A percentile compares a stretch with the other conserved stretches of the same genome.
These are phyloP conservation scores for Taiozyma onychis DNA, from an alignment of 1,139 yeast species.

Conservation along the genomic window DNA sequence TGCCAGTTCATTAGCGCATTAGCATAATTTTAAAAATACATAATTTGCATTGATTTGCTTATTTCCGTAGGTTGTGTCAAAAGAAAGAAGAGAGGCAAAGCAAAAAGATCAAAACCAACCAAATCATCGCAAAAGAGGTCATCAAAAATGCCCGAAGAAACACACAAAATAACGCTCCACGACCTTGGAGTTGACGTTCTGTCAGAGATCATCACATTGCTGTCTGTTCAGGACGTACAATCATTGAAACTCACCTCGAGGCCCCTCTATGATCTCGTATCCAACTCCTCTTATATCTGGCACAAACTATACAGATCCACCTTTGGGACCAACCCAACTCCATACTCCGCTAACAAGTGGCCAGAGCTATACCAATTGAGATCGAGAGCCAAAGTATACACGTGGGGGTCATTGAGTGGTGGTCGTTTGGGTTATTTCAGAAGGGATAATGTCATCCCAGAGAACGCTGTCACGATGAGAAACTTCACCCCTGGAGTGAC, in stretches of 20 bases:
- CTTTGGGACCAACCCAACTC: constrained; percentile 37
- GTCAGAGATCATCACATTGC: constrained; percentile 30
- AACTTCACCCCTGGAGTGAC: constrained; percentile 32
- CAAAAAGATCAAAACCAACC: neutral
- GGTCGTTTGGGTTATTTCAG: constrained; percentile 51
- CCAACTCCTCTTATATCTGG: constrained; percentile 39
- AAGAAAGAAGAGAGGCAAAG: neutral
- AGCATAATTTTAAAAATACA: neutral
- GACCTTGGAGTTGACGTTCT: neutral
- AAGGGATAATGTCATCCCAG: constrained; percentile 27
- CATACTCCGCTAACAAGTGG: constrained; percentile 37
- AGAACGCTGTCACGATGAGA: constrained; percentile 13
- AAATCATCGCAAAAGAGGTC: neutral
- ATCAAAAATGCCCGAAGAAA: neutral
- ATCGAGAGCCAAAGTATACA: constrained; percentile 39
- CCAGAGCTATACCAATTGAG: constrained; percentile 42
- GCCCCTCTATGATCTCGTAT: constrained; percentile 26
- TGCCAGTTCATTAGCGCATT: constrained; percentile 8
- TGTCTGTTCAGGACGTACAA: constrained; percentile 42
- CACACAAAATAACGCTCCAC: neutral
- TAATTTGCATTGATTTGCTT: neutral
- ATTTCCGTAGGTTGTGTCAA: neutral
- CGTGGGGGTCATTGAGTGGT: constrained; percentile 57
- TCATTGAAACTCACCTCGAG: constrained; percentile 40
- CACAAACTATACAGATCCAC: constrained; percentile 41